Evolutionary conservation across 176 grass and related monocot genomes (phyloP).

Genomic region (Oryza longistaminata): DNA sequence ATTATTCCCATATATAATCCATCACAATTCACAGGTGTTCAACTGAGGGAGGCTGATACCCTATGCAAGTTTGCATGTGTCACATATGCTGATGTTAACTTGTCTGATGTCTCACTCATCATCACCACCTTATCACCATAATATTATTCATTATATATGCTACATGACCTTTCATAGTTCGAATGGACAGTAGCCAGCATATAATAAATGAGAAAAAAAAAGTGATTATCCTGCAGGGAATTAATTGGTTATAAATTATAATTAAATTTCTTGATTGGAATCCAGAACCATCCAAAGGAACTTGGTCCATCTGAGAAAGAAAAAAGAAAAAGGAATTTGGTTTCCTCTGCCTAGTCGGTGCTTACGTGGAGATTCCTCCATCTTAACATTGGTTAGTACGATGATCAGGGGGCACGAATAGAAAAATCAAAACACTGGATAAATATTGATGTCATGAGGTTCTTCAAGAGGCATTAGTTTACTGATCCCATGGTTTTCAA

Average conservation of each 20-base stretch:
- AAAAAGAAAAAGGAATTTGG: background rate
- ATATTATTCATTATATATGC: conserved; percentile 12
- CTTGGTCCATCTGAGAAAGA: background rate
- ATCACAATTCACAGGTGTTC: conserved; percentile 1
- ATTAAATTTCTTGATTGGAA: background rate
- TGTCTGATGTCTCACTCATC: background rate
- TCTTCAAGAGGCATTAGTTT: background rate
- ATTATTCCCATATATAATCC: background rate
- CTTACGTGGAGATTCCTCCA: conserved; percentile 23
- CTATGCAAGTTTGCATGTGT: too few relatives aligned
- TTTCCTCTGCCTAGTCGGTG: background rate
- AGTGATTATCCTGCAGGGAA: background rate
- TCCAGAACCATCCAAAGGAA: background rate
- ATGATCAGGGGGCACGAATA: background rate
- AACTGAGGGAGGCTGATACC: background rate
- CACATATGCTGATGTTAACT: background rate
- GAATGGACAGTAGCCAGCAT: background rate
- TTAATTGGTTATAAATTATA: background rate
- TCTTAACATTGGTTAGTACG: background rate
- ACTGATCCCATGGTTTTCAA: background rate
- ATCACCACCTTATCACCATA: background rate
- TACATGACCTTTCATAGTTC: background rate
- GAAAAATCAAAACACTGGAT: background rate
- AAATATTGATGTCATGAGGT: background rate
- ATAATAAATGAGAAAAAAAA: background rate